Evolutionary conservation across 2,329 filamentous ascomycete genomes (phyloP).

Genomic region (Pseudogymnoascus sp.): DNA sequence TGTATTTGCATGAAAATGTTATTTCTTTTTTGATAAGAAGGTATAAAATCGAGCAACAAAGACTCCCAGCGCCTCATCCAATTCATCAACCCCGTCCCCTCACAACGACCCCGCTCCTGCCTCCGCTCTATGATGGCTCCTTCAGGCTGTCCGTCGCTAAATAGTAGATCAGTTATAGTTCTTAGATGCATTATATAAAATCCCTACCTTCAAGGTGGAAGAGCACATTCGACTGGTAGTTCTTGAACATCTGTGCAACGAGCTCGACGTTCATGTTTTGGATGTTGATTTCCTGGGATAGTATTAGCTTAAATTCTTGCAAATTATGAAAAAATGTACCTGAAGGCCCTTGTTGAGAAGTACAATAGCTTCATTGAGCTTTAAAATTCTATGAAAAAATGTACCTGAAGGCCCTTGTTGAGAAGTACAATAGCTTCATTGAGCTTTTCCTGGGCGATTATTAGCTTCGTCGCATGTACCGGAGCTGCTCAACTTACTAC

Average conservation of each 20-base stretch:
- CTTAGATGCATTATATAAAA: neutral
- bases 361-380: slow-evolving; percentile 89
- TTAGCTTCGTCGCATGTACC: slow-evolving; percentile 11
- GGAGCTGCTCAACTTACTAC: slow-evolving; percentile 55
- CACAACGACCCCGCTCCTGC: neutral
- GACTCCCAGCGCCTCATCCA: slow-evolving; percentile 3
- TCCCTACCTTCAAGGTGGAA: slow-evolving; percentile 89
- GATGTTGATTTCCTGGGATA: slow-evolving; percentile 79
- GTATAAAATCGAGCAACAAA: slow-evolving; percentile 2
- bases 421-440: slow-evolving; percentile 89
- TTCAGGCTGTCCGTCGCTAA: slow-evolving; percentile 76
- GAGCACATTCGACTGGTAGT: slow-evolving; percentile 95
- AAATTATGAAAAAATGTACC: slow-evolving; percentile 36
- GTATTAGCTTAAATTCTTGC: neutral
- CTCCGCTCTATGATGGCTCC: slow-evolving; percentile 51
- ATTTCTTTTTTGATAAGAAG: neutral
- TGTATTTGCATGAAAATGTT: neutral
- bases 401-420: slow-evolving; percentile 83
- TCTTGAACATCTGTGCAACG: slow-evolving; percentile 99
- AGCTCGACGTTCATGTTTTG: slow-evolving; percentile 99
- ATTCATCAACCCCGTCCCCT: neutral
- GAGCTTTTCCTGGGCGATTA: slow-evolving; percentile 69
- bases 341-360: slow-evolving; percentile 89
- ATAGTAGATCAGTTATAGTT: slow-evolving; percentile 16
- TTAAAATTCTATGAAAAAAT: slow-evolving; percentile 33